Conservation (phyloP, 2,329 filamentous ascomycete species). For the Penicillium carneum region DNA sequence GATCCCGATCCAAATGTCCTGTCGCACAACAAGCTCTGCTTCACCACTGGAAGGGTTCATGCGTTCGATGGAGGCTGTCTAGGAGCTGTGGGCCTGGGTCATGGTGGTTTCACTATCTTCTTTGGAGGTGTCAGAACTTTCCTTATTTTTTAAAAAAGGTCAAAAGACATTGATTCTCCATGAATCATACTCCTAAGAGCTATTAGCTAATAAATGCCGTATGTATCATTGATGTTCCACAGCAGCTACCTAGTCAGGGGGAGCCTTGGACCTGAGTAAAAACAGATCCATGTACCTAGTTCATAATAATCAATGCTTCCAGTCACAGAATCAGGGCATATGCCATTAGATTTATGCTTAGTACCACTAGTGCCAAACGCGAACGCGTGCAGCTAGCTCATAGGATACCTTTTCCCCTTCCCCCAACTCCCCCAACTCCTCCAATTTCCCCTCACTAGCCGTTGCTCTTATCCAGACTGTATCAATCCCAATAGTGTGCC, state of each 20-base stretch:
- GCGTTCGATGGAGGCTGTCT: neutral
- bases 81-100: neutral
- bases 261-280: neutral
- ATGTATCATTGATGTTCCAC: neutral
- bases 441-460: neutral
- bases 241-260: neutral
- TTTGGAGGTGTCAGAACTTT: neutral
- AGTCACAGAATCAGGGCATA: neutral
- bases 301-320: neutral
- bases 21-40: neutral
- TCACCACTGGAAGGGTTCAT: neutral
- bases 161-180: neutral
- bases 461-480: neutral
- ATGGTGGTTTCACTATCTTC: neutral
- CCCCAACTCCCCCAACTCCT: neutral
- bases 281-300: neutral
- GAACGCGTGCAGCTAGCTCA: constrained; percentile 28
- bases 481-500: neutral
- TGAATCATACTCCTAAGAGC: neutral
- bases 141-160: neutral
- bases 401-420: constrained; percentile 14
- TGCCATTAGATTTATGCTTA: constrained; percentile 6
- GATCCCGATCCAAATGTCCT: neutral
- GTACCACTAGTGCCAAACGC: constrained; percentile 22
- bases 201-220: neutral